These are phyloP conservation scores for Hyparrhenia diplandra DNA, from an alignment of 176 grass and related monocot species.

Conservation along the genomic window DNA sequence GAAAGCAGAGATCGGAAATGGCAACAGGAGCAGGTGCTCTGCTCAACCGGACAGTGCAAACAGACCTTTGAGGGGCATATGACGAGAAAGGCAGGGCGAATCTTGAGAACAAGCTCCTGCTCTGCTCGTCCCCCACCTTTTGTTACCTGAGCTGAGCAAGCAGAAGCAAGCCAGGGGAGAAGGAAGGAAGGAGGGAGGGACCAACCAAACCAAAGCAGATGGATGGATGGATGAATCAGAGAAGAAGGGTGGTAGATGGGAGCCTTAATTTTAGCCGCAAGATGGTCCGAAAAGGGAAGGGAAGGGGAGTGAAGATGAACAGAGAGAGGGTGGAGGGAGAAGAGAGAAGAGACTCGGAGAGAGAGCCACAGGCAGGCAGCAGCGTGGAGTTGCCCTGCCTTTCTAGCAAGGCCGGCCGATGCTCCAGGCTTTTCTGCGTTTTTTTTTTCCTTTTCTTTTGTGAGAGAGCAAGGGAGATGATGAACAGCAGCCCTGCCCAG, in stretches of 20 bases:
- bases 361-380: too few relatives aligned
- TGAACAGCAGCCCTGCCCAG: background rate
- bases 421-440: background rate
- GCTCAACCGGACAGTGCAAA: background rate
- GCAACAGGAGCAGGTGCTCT: background rate
- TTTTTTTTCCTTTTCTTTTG: background rate
- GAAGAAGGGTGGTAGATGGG: background rate
- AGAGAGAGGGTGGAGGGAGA: background rate
- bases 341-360: background rate
- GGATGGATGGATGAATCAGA: background rate
- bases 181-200: background rate
- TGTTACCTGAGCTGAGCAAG: background rate
- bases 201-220: constrained; percentile 15
- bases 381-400: background rate
- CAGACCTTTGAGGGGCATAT: constrained; percentile 23
- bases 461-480: background rate
- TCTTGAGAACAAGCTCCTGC: constrained; percentile 27
- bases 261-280: constrained; percentile 13
- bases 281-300: constrained; percentile 8
- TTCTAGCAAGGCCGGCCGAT: constrained; percentile 21
- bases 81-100: constrained; percentile 35
- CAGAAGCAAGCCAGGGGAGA: background rate
- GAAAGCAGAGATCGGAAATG: background rate
- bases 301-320: background rate
- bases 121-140: background rate